Percentiles rank a stretch among this genome's conserved stretches.
These are phyloP conservation scores for Coffea eugenioides DNA, from an alignment of 257 asterid genomes.

Conservation along the genomic window DNA sequence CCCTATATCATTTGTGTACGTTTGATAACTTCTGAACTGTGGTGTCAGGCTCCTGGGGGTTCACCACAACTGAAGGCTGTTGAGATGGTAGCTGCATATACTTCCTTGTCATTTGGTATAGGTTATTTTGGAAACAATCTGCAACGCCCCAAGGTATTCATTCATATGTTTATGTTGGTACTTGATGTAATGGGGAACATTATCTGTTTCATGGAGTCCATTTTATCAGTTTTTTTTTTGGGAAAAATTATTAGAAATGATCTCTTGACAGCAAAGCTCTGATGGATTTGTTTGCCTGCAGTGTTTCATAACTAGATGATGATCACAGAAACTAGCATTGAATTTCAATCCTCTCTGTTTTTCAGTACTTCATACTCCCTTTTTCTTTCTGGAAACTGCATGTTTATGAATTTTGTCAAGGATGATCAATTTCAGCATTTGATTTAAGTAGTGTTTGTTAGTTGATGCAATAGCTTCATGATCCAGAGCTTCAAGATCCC, in stretches of 20 bases:
- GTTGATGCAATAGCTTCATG: not conserved
- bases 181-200: not conserved
- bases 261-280: not conserved
- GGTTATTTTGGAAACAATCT: conserved; percentile 87
- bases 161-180: not conserved
- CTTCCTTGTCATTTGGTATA: conserved; percentile 81
- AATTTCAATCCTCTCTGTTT: no score
- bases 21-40: conserved; percentile 8
- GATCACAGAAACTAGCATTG: not conserved
- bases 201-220: not conserved
- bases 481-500: not conserved
- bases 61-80: conserved; percentile 52
- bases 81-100: conserved; percentile 77
- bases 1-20: not conserved
- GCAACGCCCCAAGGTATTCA: conserved; percentile 75
- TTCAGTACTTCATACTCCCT: not conserved
- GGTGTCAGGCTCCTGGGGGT: conserved; percentile 44
- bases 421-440: no score
- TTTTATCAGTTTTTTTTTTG: not conserved
- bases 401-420: not conserved
- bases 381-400: no score
- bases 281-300: not conserved
- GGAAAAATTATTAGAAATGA: not conserved
- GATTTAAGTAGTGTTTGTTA: no score
- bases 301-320: not conserved